Evolutionary conservation across 768 basidiomycete genomes (phyloP).

Genomic region (Ephemerocybe angulata): DNA sequence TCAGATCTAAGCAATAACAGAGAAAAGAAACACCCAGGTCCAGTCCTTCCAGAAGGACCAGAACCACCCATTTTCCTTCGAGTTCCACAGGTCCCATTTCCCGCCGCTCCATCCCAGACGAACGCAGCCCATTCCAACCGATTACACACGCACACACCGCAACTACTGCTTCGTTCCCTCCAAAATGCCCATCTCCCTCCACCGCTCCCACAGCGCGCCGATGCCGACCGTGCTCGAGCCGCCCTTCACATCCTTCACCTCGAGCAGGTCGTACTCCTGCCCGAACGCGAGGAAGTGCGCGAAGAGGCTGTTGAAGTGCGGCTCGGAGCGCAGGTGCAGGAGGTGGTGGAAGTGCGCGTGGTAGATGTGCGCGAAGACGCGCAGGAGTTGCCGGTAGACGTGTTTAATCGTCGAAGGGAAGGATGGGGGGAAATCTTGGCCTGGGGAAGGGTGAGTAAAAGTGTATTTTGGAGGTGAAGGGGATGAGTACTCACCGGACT

Average conservation of each 20-base stretch:
- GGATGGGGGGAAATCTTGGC: conserved; percentile 78
- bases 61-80: background rate
- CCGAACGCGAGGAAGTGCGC: conserved; percentile 98
- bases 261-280: conserved; percentile 86
- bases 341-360: conserved; percentile 91
- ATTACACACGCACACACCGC: background rate
- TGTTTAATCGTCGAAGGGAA: conserved; percentile 91
- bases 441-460: conserved; percentile 33
- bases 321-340: conserved; percentile 89
- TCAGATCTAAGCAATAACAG: too few species aligned
- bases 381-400: conserved; percentile 93
- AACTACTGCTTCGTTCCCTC: conserved; percentile 17
- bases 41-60: background rate
- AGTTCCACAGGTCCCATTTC: too few species aligned
- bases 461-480: conserved; percentile 58
- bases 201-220: conserved; percentile 81
- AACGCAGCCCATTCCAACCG: background rate
- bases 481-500: conserved; percentile 69
- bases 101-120: too few species aligned
- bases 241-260: conserved; percentile 84
- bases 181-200: conserved; percentile 80
- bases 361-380: conserved; percentile 96
- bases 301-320: conserved; percentile 95
- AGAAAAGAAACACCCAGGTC: too few species aligned
- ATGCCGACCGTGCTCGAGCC: conserved; percentile 58